Percentiles rank a stretch among this genome's conserved stretches.
These are phyloP conservation scores for Tulasnella calospora DNA, from an alignment of 768 basidiomycete genomes.

Conservation along the genomic window DNA sequence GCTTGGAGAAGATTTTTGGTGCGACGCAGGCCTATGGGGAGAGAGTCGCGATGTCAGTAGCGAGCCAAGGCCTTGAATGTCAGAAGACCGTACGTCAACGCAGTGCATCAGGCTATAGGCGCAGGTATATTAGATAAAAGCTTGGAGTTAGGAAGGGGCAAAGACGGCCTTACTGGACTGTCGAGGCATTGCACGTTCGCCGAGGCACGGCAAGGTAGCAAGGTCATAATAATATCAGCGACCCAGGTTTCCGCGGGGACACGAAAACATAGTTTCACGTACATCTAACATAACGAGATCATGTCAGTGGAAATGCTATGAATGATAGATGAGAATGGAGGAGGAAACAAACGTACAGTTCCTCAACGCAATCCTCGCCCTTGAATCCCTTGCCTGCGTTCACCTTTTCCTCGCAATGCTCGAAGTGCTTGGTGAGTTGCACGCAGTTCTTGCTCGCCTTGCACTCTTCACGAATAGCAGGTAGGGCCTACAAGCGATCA, in stretches of 20 bases:
- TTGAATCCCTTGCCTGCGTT: constrained; percentile 75
- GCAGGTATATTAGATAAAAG: not conserved
- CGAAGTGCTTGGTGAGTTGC: constrained; percentile 71
- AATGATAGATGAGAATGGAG: not conserved
- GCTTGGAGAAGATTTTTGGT: constrained; percentile 77
- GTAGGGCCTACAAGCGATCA: constrained; percentile 53
- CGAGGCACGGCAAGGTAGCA: too few relatives aligned
- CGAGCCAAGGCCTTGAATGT: not conserved
- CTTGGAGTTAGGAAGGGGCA: not conserved
- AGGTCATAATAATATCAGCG: not conserved
- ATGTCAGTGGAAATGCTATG: not conserved
- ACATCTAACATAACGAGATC: constrained; percentile 18
- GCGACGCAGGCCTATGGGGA: constrained; percentile 49
- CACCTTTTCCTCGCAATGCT: constrained; percentile 87
- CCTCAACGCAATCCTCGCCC: constrained; percentile 89
- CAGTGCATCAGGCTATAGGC: constrained; percentile 81
- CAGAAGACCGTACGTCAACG: constrained; percentile 59
- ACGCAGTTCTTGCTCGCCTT: constrained; percentile 61
- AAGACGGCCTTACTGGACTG: constrained; percentile 21
- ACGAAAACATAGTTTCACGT: not conserved
- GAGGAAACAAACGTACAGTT: constrained; percentile 63
- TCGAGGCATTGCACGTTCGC: too few relatives aligned
- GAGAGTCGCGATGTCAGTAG: too few relatives aligned
- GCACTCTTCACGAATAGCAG: constrained; percentile 71
- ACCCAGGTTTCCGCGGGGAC: not conserved